phyloP scores from a whole-genome alignment of 2,329 filamentous ascomycete genomes.

The Neofusicoccum kwambonambiense region DNA sequence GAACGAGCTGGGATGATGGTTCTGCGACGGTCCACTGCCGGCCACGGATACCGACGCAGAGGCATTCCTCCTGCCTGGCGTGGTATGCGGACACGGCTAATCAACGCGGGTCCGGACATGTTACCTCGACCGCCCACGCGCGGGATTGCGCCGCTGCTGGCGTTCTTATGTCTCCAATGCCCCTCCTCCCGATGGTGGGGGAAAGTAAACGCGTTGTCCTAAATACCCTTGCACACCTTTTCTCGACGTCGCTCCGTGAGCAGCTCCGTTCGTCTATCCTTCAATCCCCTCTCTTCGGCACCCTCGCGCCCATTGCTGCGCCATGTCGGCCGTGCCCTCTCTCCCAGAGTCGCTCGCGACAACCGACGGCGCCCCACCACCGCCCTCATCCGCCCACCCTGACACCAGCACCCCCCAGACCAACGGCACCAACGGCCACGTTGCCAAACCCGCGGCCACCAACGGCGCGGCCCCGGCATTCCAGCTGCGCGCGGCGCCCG shows the following conservation, averaged over 20 bases:
- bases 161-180: background rate
- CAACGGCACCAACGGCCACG: slow-evolving; percentile 19
- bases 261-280: background rate
- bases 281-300: background rate
- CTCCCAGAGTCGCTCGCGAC: slow-evolving; percentile 23
- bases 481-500: slow-evolving; percentile 36
- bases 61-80: background rate
- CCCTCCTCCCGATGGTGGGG: background rate
- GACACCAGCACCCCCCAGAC: background rate
- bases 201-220: no score
- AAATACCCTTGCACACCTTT: no score
- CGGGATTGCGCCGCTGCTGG: background rate
- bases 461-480: slow-evolving; percentile 17
- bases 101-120: background rate
- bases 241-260: no score
- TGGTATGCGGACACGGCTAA: background rate
- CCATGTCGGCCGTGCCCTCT: slow-evolving; percentile 33
- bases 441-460: background rate
- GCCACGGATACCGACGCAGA: background rate
- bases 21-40: background rate
- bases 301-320: background rate
- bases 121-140: background rate
- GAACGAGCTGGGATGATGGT: background rate
- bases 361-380: slow-evolving; percentile 19
- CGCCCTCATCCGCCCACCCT: slow-evolving; percentile 16